Conservation (phyloP, 805 yeast species). For the Sugiyamaella smithiae region DNA sequence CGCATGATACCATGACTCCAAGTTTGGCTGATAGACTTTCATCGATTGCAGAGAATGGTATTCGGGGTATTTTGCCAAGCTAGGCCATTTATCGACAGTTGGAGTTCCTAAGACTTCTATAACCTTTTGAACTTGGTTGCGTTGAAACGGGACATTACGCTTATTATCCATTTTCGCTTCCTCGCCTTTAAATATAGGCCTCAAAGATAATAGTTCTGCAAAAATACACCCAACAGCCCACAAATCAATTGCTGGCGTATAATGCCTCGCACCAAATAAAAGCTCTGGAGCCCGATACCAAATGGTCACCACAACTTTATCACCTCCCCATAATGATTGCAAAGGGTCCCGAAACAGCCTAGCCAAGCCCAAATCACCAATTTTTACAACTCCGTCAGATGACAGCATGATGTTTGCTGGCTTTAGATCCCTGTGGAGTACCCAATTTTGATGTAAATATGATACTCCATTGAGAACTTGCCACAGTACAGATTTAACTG, state of each 20-base stretch:
- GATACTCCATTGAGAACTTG: conserved; percentile 91
- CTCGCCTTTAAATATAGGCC: conserved; percentile 97
- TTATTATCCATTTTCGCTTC: conserved; percentile 95
- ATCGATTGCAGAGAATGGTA: conserved; percentile 57
- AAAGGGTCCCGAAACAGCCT: conserved; percentile 82
- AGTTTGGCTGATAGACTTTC: conserved; percentile 61
- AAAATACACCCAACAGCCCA: conserved; percentile 97
- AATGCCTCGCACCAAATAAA: conserved; percentile 85
- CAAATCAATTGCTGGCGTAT: conserved; percentile 85
- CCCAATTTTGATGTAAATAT: conserved; percentile 93
- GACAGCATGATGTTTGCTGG: conserved; percentile 99
- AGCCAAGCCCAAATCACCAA: conserved; percentile 93
- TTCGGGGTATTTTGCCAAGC: conserved; percentile 79
- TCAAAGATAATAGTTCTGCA: conserved; percentile 81
- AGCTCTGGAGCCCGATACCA: conserved; percentile 97
- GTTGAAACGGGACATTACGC: conserved; percentile 90
- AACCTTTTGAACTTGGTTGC: conserved; percentile 85
- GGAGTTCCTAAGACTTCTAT: conserved; percentile 95
- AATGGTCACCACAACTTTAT: conserved; percentile 95
- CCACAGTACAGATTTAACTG: conserved; percentile 83
- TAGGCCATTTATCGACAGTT: conserved; percentile 68
- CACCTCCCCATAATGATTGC: conserved; percentile 85
- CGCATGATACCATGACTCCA: conserved; percentile 82
- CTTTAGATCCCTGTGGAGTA: conserved; percentile 89
- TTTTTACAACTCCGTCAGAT: conserved; percentile 82